Evolutionary conservation across 768 basidiomycete genomes (phyloP), one percentile per base, ranked within the genome.

Genomic region (Zangia roseola): DNA sequence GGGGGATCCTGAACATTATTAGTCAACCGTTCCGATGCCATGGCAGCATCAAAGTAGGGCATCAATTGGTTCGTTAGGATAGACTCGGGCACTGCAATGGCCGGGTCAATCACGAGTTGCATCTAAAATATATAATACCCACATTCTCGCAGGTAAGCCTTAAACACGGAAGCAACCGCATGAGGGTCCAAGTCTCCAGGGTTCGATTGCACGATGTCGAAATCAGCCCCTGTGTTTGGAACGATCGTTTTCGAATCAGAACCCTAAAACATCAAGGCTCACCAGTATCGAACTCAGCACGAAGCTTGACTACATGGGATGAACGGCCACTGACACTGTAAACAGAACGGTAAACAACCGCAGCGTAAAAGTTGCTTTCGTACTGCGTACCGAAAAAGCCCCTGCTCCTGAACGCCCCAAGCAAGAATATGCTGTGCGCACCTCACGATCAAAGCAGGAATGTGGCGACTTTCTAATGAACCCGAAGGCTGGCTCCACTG

Each of bases 131-230:
- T 28, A 51, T 13, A 42, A 40, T 38, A 77, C 94, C 74, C 70
- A 95, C 94, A 72, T 78, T 97, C 93, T 48, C 94, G 86, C 36
- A 97, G 74, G 65, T 84, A 97, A 1, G 91, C 86, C 68, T 95
- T 97, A 72, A 95, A 97, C 25, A 95, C 73, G 21, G 91, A 90
- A 17, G 94, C 85, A 7, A 97, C 94, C 1, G 92, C 91, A 66
- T 97, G 93, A 40, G 94, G 94, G 62, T 97, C 94, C 30, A 97
- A 71, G 60, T 97, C 93, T 8, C 88, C 83, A 21, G 92, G 93
- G 42, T 79, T 78, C 54, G 84, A 88, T 53, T 81, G 80, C 34
- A 76, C 70, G 71, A 97, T 80, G 61, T 93, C 86, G 59, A 86
- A 91, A 70, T 97, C 94, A 43, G 86, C 88, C 49, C 93, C 91